Evolutionary conservation across 352 stramenopile genomes (phyloP).

Genomic region (Thalassiosira oceanica): DNA sequence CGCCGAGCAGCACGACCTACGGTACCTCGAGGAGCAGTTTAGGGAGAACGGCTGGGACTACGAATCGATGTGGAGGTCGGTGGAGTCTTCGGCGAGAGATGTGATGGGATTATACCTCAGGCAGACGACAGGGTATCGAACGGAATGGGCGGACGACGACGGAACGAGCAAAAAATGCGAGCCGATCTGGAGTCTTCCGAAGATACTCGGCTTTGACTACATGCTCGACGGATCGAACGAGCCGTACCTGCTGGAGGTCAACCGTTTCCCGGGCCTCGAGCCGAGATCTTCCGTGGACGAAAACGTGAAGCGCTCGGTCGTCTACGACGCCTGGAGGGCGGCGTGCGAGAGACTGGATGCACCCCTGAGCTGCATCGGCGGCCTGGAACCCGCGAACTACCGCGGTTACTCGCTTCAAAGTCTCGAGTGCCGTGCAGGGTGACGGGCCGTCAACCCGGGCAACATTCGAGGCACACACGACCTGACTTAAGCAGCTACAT

Average conservation of each 20-base stretch:
- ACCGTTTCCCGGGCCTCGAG: conserved; percentile 65
- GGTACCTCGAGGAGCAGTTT: conserved; percentile 36
- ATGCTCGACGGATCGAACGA: conserved; percentile 52
- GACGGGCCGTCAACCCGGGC: no score
- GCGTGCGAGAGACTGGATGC: conserved; percentile 14
- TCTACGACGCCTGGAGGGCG: conserved; percentile 37
- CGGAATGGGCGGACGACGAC: not conserved
- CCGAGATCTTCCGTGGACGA: conserved; percentile 26
- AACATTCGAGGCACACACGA: no score
- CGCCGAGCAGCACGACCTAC: conserved; percentile 53
- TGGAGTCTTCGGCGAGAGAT: conserved; percentile 9
- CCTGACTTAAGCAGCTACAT: no score
- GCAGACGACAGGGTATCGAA: not conserved
- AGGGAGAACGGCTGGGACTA: conserved; percentile 23
- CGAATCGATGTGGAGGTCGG: conserved; percentile 25
- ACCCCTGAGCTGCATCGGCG: no score
- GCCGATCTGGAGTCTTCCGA: conserved; percentile 39
- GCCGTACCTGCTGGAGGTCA: conserved; percentile 71
- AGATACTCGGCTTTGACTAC: conserved; percentile 76
- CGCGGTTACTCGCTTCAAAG: no score
- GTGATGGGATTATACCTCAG: conserved; percentile 37
- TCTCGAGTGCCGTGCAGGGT: not conserved
- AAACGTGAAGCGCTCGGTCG: conserved; percentile 24
- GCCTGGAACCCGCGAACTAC: no score
- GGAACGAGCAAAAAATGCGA: not conserved